Evolutionary conservation across 2,329 filamentous ascomycete species (phyloP).

Genomic region (Ophiostoma quercus): DNA sequence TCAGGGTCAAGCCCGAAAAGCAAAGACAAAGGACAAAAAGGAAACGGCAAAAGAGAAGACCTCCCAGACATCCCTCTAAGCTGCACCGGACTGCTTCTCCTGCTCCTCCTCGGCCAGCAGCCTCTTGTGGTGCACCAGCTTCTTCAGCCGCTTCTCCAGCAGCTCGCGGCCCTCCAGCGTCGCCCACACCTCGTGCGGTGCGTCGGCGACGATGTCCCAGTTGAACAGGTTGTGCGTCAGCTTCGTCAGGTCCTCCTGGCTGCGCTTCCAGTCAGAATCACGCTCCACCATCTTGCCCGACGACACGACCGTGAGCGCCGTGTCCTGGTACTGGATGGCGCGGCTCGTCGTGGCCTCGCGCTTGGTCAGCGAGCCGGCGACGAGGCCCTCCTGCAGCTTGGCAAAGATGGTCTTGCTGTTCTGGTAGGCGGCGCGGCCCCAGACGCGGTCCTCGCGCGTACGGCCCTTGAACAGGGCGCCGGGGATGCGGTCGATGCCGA

Average conservation of each 20-base stretch:
- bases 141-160: constrained; percentile 72
- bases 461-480: constrained; percentile 80
- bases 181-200: constrained; percentile 82
- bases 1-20: too few relatives aligned
- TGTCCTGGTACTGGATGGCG: constrained; percentile 70
- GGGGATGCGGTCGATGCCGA: constrained; percentile 74
- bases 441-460: constrained; percentile 75
- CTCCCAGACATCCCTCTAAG: neutral
- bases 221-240: constrained; percentile 71
- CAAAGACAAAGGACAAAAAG: neutral
- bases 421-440: constrained; percentile 73
- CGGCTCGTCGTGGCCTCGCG: constrained; percentile 75
- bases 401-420: constrained; percentile 80
- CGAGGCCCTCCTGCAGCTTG: constrained; percentile 85
- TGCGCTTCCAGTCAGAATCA: constrained; percentile 69
- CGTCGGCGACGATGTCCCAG: constrained; percentile 83
- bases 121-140: constrained; percentile 50
- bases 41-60: neutral
- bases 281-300: constrained; percentile 66
- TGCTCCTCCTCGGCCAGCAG: constrained; percentile 6
- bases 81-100: constrained; percentile 1
- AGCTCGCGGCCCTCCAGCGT: constrained; percentile 64
- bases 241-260: constrained; percentile 76
- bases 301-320: constrained; percentile 74
- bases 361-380: constrained; percentile 76